Evolutionary conservation across 192 early-diverging fungal species (phyloP), one percentile per base, ranked within the genome.

Genomic region (Thamnidium elegans): DNA sequence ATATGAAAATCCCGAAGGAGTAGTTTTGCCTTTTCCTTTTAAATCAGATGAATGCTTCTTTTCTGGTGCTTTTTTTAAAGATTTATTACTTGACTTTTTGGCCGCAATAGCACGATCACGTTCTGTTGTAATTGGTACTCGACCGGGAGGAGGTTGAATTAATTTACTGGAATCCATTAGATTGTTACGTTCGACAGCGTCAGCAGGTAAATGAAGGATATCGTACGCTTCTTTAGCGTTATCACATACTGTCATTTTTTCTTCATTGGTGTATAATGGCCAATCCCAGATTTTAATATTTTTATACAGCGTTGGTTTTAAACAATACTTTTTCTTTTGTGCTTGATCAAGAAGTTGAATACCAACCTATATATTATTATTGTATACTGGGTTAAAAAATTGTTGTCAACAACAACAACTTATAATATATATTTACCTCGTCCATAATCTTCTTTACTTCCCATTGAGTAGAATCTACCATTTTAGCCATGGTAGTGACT

Each of bases 251-350:
- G 30, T 51, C 44, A 48, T 50, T 21, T 56, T 45, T 61, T 71
- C 70, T 15, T 54, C 58, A 13, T 48, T 47, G 7, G 58, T 64
- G 34, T 71, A 71, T 7, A 52, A 47, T 23, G 39, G 56, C 70
- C 70, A 71, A 20, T 71, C 70, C 70, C 70, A 71, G 42, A 71
- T 62, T 15, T 39, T 47, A 21, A 71, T 66, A 45, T 66, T 56
- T 42, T 60, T 66, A n/a, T 62, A 71, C 1, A 65, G 9, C 2
- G 43, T 56, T 47, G 70, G 70, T 48, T 58, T 65, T 39, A 71
- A 46, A 5, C 46, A 46, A 55, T 64, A 71, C 9, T 39, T 39
- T 45, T 64, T 58, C 21, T 48, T 50, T 15, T 55, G 32, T 7
- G 62, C 20, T 20, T n/a, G 15, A 31, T 46, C 58, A 3, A 55